Evolutionary conservation across 768 basidiomycete species (phyloP).

Genomic region (Terana coerulea): DNA sequence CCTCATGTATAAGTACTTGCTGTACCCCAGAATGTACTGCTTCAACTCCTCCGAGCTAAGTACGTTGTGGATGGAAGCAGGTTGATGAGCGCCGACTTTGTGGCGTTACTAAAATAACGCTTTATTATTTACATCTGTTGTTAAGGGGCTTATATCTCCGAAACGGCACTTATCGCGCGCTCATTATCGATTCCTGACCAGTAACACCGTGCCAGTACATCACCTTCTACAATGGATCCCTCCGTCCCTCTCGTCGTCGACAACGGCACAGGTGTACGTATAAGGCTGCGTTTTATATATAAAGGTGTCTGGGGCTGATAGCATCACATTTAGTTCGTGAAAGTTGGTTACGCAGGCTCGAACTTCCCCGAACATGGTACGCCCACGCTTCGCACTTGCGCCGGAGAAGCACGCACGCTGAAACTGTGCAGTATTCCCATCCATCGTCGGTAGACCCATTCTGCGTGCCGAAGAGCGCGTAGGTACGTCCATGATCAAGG

Average conservation of each 20-base stretch:
- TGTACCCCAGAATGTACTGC: too few relatives aligned
- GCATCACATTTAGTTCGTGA: conserved; percentile 45
- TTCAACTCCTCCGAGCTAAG: too few relatives aligned
- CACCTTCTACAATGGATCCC: conserved; percentile 29
- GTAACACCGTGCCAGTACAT: conserved; percentile 11
- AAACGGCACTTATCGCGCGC: background rate
- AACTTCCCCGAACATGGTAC: conserved; percentile 52
- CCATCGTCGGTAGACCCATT: conserved; percentile 95
- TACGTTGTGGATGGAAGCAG: too few relatives aligned
- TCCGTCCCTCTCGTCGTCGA: conserved; percentile 51
- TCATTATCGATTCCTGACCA: conserved; percentile 18
- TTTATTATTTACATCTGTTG: background rate
- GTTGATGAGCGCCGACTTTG: conserved; percentile 3
- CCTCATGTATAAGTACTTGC: too few relatives aligned
- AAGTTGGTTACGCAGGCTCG: conserved; percentile 60
- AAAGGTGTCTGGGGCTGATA: background rate
- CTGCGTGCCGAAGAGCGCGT: conserved; percentile 96
- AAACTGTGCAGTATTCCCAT: conserved; percentile 95
- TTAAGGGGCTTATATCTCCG: background rate
- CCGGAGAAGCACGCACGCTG: too few relatives aligned
- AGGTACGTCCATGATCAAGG: conserved; percentile 78
- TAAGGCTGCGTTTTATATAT: background rate
- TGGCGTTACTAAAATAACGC: background rate
- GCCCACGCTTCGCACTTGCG: background rate
- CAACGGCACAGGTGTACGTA: conserved; percentile 59